Evolutionary conservation across 257 asterid species (phyloP).

Genomic region (Cruciata laevipes): DNA sequence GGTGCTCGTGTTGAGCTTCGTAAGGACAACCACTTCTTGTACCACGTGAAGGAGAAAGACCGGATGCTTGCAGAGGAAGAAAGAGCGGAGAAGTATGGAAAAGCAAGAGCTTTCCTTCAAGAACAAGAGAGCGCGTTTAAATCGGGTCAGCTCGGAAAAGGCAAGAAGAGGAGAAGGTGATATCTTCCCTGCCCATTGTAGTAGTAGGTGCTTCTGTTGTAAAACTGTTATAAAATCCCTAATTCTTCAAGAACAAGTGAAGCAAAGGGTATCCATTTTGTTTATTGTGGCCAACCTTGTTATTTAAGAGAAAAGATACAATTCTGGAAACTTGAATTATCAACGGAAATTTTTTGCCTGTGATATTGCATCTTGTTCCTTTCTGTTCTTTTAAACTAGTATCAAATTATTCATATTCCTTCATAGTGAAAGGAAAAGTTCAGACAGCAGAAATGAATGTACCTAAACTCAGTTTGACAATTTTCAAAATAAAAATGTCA

Average conservation of each 20-base stretch:
- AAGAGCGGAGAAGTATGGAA: slow-evolving; percentile 60
- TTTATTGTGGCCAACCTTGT: not conserved
- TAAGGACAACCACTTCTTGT: slow-evolving; percentile 72
- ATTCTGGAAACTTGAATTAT: not conserved
- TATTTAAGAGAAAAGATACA: not conserved
- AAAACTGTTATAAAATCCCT: not conserved
- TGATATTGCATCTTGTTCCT: too few species aligned
- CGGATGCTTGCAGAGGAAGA: slow-evolving; percentile 52
- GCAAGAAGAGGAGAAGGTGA: slow-evolving; percentile 70
- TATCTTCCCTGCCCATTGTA: not conserved
- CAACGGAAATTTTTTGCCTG: not conserved
- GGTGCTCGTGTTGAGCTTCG: slow-evolving; percentile 80
- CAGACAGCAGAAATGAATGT: too few species aligned
- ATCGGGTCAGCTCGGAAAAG: slow-evolving; percentile 88
- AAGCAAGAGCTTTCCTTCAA: slow-evolving; percentile 72
- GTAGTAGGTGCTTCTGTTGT: not conserved
- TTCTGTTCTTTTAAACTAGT: too few species aligned
- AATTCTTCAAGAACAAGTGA: not conserved
- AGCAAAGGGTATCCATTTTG: not conserved
- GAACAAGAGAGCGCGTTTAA: slow-evolving; percentile 92
- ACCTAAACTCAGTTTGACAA: too few species aligned
- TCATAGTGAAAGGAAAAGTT: too few species aligned
- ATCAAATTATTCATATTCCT: too few species aligned
- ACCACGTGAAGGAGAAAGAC: slow-evolving; percentile 55
- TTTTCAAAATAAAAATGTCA: too few species aligned